These are phyloP conservation scores for Forsythia viridissima DNA, from an alignment of 257 asterid genomes.

Conservation along the genomic window DNA sequence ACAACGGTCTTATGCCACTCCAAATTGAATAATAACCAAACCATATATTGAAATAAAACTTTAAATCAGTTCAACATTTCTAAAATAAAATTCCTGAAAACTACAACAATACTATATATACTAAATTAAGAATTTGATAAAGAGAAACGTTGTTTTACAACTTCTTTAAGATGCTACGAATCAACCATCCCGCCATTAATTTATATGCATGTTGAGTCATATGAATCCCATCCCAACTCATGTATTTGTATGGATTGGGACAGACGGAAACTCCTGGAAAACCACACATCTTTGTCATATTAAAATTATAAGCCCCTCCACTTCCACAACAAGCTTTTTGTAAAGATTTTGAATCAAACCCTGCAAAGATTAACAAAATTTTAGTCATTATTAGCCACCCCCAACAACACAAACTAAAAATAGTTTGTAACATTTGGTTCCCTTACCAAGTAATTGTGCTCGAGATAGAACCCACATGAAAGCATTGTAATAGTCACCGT, in stretches of 20 bases:
- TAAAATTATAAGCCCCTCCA: slow-evolving; percentile 27
- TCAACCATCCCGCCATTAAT: slow-evolving; percentile 18
- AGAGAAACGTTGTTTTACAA: not conserved
- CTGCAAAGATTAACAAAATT: not conserved
- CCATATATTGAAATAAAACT: not conserved
- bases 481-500: slow-evolving; percentile 29
- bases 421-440: not conserved
- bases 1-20: too few species aligned
- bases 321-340: slow-evolving; percentile 29
- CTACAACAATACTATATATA: not conserved
- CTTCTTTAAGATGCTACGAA: not conserved
- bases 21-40: not conserved
- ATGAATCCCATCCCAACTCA: not conserved
- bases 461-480: slow-evolving; percentile 3
- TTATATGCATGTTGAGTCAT: not conserved
- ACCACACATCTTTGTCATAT: slow-evolving; percentile 17
- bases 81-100: not conserved
- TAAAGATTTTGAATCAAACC: slow-evolving; percentile 1
- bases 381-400: not conserved
- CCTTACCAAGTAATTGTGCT: not conserved
- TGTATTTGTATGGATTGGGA: not conserved
- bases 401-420: slow-evolving; percentile 1
- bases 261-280: not conserved
- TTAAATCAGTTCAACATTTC: not conserved
- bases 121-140: not conserved